Percentiles rank a stretch among this genome's conserved stretches.
phyloP scores from a whole-genome alignment of 768 basidiomycete genomes.

The Lactarius tabidus region DNA sequence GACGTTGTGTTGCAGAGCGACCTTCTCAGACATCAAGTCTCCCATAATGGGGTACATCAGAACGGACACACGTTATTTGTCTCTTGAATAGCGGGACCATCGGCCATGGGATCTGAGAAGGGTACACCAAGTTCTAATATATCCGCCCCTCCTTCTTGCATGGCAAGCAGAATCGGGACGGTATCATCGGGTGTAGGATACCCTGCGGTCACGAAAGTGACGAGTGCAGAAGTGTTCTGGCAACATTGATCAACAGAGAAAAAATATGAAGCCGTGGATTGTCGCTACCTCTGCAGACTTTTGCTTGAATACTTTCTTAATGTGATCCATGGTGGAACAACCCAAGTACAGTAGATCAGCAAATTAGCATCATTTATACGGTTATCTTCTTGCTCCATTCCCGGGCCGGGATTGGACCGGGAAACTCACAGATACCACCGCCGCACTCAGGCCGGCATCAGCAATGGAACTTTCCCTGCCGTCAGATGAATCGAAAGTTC shows the following conservation, averaged over 20 bases:
- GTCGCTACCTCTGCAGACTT: conserved; percentile 51
- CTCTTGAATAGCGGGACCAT: conserved; percentile 91
- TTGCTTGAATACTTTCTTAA: conserved; percentile 65
- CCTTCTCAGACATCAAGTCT: conserved; percentile 40
- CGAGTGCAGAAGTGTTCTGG: conserved; percentile 57
- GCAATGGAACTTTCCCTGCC: conserved; percentile 48
- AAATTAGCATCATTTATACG: background rate
- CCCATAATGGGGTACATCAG: background rate
- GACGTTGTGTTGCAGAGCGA: conserved; percentile 77
- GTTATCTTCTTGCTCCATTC: background rate
- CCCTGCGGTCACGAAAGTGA: conserved; percentile 94
- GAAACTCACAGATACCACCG: background rate
- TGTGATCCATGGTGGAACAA: conserved; percentile 53
- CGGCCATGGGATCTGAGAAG: conserved; percentile 95
- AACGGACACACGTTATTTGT: conserved; percentile 76
- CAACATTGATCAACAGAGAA: conserved; percentile 15
- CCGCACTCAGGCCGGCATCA: background rate
- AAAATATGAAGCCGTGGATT: background rate
- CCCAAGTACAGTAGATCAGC: background rate
- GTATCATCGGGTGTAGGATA: conserved; percentile 79
- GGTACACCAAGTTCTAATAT: conserved; percentile 94
- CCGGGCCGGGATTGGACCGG: background rate
- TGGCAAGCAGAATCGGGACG: conserved; percentile 81
- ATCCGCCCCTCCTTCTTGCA: conserved; percentile 92
- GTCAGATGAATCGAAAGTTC: conserved; percentile 72